These are phyloP conservation scores for Blastocystis sp. DNA, from an alignment of 352 stramenopile species.

Conservation along the genomic window DNA sequence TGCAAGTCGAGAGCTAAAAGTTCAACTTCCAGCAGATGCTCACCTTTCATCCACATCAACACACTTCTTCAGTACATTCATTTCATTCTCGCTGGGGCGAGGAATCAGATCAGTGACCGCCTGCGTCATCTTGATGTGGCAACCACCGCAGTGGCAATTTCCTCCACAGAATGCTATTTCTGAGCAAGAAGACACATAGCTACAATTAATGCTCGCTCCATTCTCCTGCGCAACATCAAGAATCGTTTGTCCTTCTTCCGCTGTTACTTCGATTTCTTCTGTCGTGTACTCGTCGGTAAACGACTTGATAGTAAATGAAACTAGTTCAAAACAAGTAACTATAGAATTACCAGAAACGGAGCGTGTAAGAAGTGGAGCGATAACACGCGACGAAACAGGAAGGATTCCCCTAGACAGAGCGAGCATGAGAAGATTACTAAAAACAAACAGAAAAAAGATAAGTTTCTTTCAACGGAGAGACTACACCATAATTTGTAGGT, in stretches of 20 bases:
- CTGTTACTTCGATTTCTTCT: constrained; percentile 11
- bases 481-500: constrained; percentile 30
- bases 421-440: background rate
- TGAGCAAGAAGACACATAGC: background rate
- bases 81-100: background rate
- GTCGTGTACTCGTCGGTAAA: constrained; percentile 49
- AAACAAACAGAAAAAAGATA: constrained; percentile 14
- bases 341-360: background rate
- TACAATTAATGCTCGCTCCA: constrained; percentile 26
- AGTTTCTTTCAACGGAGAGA: constrained; percentile 17
- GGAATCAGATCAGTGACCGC: background rate
- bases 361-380: background rate
- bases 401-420: background rate
- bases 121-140: constrained; percentile 46
- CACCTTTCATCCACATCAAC: constrained; percentile 57
- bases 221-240: constrained; percentile 43
- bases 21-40: background rate
- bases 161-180: constrained; percentile 42
- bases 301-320: constrained; percentile 36
- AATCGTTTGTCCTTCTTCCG: constrained; percentile 48
- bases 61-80: constrained; percentile 43
- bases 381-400: background rate
- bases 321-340: background rate
- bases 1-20: constrained; percentile 6
- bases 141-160: constrained; percentile 46